These are phyloP conservation scores for Pichia gijzeniarum DNA, from an alignment of 805 yeast species.

Conservation along the genomic window DNA sequence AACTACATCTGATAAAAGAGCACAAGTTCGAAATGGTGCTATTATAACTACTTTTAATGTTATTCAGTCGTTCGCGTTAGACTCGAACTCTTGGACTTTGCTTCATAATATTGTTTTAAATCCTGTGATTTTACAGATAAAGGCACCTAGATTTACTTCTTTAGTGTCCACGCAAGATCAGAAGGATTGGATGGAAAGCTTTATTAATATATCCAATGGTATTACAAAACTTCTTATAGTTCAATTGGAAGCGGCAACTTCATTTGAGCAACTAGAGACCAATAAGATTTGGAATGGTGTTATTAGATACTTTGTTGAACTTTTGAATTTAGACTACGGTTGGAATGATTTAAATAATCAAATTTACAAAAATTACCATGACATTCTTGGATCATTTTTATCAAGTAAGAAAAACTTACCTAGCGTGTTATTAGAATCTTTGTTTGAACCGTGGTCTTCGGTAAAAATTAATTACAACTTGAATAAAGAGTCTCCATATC, in stretches of 20 bases:
- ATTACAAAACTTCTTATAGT: constrained; percentile 52
- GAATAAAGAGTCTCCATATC: constrained; percentile 36
- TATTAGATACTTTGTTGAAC: constrained; percentile 39
- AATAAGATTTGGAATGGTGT: constrained; percentile 51
- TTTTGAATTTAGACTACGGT: constrained; percentile 33
- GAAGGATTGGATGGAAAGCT: constrained; percentile 54
- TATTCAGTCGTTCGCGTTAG: constrained; percentile 60
- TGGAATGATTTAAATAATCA: constrained; percentile 49
- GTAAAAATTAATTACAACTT: constrained; percentile 41
- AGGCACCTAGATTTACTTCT: constrained; percentile 7
- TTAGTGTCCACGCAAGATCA: constrained; percentile 9
- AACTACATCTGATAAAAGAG: constrained; percentile 57
- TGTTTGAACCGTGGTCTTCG: constrained; percentile 47
- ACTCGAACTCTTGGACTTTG: constrained; percentile 60
- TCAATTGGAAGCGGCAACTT: constrained; percentile 37
- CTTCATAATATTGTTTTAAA: constrained; percentile 59
- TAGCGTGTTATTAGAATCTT: constrained; percentile 28
- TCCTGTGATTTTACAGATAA: constrained; percentile 34
- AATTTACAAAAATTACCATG: constrained; percentile 49
- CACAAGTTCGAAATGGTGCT: constrained; percentile 85
- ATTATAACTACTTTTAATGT: constrained; percentile 83
- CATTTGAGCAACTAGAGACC: constrained; percentile 15
- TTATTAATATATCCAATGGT: constrained; percentile 57
- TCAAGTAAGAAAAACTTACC: constrained; percentile 22
- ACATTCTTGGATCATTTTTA: constrained; percentile 35